Conservation (phyloP, 2,329 filamentous ascomycete species). For the Sporothrix pseudoabietina region DNA sequence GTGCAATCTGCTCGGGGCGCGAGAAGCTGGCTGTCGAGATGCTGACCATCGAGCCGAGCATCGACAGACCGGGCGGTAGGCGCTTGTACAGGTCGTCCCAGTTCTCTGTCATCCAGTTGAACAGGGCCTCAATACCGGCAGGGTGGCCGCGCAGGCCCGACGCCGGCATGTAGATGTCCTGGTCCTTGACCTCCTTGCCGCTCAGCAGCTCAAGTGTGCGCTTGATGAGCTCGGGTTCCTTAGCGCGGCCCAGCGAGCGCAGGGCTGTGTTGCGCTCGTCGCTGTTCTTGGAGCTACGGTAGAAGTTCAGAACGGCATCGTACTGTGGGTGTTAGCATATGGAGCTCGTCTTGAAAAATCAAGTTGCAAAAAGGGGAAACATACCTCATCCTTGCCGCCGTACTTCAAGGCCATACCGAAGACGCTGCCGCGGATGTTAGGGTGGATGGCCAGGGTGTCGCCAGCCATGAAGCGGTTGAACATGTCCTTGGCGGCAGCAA, state of each 20-base stretch:
- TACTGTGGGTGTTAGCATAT: constrained; percentile 56
- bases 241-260: constrained; percentile 76
- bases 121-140: constrained; percentile 78
- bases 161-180: constrained; percentile 90
- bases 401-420: constrained; percentile 83
- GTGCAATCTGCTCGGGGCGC: constrained; percentile 70
- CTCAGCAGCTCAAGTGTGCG: constrained; percentile 75
- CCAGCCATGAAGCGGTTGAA: constrained; percentile 81
- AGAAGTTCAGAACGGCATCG: constrained; percentile 73
- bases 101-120: constrained; percentile 80
- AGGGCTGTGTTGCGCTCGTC: constrained; percentile 93
- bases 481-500: constrained; percentile 84
- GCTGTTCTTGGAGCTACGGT: constrained; percentile 71
- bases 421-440: constrained; percentile 85
- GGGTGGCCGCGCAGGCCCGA: constrained; percentile 75
- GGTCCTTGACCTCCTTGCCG: constrained; percentile 82
- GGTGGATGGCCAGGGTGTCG: constrained; percentile 80
- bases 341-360: too few species aligned
- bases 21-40: constrained; percentile 83
- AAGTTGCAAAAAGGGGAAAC: constrained; percentile 18
- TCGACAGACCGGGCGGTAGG: constrained; percentile 81
- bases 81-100: constrained; percentile 83
- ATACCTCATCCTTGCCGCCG: constrained; percentile 79
- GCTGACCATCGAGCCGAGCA: constrained; percentile 81
- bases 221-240: constrained; percentile 77